Evolutionary conservation across 108 stramenopile genomes (phyloP).

Genomic region (Aureococcus anophagefferens): DNA sequence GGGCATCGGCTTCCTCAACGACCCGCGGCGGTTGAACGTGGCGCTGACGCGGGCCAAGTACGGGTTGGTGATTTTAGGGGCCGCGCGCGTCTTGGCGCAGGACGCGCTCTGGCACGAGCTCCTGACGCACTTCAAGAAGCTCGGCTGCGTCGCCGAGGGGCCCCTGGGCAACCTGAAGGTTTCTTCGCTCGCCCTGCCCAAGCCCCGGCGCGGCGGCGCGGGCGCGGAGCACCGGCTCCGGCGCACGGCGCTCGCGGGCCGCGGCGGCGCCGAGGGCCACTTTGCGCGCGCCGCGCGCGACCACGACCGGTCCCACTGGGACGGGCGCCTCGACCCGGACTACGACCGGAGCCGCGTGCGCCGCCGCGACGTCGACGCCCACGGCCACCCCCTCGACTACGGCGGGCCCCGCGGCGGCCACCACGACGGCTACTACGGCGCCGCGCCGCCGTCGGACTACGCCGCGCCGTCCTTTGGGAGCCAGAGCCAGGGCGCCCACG

Average conservation of each 20-base stretch:
- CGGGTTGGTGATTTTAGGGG: conserved; percentile 84
- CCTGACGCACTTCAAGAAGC: conserved; percentile 80
- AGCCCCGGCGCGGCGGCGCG: neutral
- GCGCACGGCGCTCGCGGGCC: neutral
- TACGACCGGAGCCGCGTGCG: too few species aligned
- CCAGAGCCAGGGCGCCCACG: too few species aligned
- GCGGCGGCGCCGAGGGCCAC: too few species aligned
- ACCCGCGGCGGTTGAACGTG: conserved; percentile 97
- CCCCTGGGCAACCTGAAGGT: neutral
- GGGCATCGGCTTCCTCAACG: conserved; percentile 93
- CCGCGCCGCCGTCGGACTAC: too few species aligned
- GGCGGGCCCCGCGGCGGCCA: too few species aligned
- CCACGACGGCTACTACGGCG: too few species aligned
- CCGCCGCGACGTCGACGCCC: too few species aligned
- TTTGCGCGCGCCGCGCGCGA: too few species aligned
- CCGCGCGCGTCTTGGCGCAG: conserved; percentile 88
- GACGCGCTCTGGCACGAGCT: conserved; percentile 92
- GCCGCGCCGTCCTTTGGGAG: too few species aligned
- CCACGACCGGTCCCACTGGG: too few species aligned
- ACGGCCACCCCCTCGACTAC: too few species aligned
- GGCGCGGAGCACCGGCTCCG: neutral
- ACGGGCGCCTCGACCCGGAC: too few species aligned
- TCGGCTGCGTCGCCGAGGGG: conserved; percentile 66
- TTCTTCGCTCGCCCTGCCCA: neutral
- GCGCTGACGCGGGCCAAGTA: conserved; percentile 90